Percentiles rank a stretch among this genome's conserved stretches.
Evolutionary conservation across 208 protist species (phyloP).

Genomic region (Leishmania martiniquensis): DNA sequence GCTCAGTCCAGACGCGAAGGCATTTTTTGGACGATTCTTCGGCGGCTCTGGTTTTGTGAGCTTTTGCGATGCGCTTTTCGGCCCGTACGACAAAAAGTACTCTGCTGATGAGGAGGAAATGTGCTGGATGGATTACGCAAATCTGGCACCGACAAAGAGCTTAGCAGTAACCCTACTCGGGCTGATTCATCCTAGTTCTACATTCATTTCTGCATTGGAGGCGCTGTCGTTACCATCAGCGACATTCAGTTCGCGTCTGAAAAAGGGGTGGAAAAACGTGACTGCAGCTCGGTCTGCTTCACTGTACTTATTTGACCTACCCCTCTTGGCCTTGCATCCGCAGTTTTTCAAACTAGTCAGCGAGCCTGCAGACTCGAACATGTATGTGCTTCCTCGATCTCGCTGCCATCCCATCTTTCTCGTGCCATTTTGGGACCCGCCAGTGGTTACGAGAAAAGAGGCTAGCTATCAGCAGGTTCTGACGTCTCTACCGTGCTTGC

Average conservation of each 20-base stretch:
- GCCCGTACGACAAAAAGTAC: constrained; percentile 30
- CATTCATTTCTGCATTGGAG: constrained; percentile 67
- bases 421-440: constrained; percentile 84
- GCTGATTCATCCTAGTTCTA: constrained; percentile 64
- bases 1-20: constrained; percentile 53
- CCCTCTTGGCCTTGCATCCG: constrained; percentile 54
- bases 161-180: constrained; percentile 57
- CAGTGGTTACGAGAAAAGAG: constrained; percentile 73
- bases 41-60: constrained; percentile 55
- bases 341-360: constrained; percentile 63
- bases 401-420: constrained; percentile 59
- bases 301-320: constrained; percentile 54
- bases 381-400: constrained; percentile 53
- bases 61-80: constrained; percentile 77
- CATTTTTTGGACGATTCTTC: constrained; percentile 75
- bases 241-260: constrained; percentile 49
- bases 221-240: constrained; percentile 60
- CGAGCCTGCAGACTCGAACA: constrained; percentile 53
- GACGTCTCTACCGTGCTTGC: constrained; percentile 76
- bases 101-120: constrained; percentile 16
- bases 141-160: constrained; percentile 56
- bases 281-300: constrained; percentile 9
- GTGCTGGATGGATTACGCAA: constrained; percentile 85
- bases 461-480: constrained; percentile 51
- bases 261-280: constrained; percentile 57